Evolutionary conservation across 768 basidiomycete genomes (phyloP), one percentile per base, ranked within the genome.

Genomic region (Boletus rufocinnamomeus): DNA sequence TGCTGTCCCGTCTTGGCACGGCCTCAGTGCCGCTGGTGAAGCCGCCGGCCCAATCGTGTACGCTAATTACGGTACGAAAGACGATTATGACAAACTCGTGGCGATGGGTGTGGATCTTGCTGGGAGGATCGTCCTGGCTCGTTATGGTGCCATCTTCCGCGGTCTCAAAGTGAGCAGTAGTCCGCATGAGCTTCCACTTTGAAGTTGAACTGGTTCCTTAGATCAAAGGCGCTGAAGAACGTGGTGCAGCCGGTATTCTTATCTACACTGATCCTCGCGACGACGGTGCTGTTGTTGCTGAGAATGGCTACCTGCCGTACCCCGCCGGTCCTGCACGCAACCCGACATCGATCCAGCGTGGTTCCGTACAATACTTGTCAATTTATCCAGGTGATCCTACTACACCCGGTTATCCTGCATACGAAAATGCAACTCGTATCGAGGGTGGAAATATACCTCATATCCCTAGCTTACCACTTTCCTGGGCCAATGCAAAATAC

Each of bases 241-340:
- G 82, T 16, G 93, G 94, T 34, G 92, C 92, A 3, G 79, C 77
- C 28, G 94, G 87, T 35, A 78, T 87, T 32, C 73, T 96, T 45
- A 92, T 95, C 54, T 95, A 92, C 76, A 86, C 84, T 37, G 94
- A 96, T 72, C 88, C 89, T 17, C 86, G 85, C 30, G 92, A 95
- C 68, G 92, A 96, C 64, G 93, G 93, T 5, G 82, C 76, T 52
- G 88, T 93, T 23, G 91, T 87, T 1, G 79, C 79, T 13, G 80
- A 82, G 61, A 93, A 94, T 57, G 93, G 91, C 11, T 93, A 87
- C 68, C 73, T 81, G 16, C 77, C 86, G 38, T 85, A 72, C 41
- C 95, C 94, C 1, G 76, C 82, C 21, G 95, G 95, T 9, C 94
- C 94, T 30, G 95, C 93, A 48, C 82, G 92, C 50, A 91, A 93